Conservation (phyloP, 345 rosid genomes). For the Salix suchowensis region DNA sequence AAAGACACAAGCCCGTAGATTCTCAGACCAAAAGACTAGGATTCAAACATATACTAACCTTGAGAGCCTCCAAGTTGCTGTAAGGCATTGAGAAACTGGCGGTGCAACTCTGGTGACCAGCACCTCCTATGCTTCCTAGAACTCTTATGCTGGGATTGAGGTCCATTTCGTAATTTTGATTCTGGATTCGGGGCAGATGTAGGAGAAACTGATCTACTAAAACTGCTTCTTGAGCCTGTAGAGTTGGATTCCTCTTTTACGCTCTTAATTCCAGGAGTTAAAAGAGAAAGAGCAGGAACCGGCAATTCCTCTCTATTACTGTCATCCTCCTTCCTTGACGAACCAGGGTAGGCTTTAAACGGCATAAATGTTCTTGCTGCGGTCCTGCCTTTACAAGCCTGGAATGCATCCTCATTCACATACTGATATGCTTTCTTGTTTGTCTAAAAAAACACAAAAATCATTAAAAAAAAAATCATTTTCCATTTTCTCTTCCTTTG, state of each 20-base stretch:
- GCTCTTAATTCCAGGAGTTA: constrained; percentile 48
- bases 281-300: constrained; percentile 44
- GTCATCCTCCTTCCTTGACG: constrained; percentile 12
- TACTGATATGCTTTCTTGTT: constrained; percentile 28
- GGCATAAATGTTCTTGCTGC: constrained; percentile 39
- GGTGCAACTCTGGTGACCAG: constrained; percentile 94
- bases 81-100: constrained; percentile 72
- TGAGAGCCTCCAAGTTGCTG: constrained; percentile 88
- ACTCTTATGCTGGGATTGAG: constrained; percentile 46
- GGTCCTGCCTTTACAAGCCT: constrained; percentile 29
- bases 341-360: constrained; percentile 24
- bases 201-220: constrained; percentile 36
- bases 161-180: constrained; percentile 32
- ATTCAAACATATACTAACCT: constrained; percentile 36
- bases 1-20: not conserved
- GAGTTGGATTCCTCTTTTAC: constrained; percentile 53
- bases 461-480: not conserved
- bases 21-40: not conserved
- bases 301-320: constrained; percentile 15
- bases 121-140: constrained; percentile 85
- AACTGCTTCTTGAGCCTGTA: constrained; percentile 36
- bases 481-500: not conserved
- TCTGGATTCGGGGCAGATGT: constrained; percentile 36
- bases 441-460: constrained; percentile 30
- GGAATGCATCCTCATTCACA: constrained; percentile 28